Evolutionary conservation across 352 stramenopile species (phyloP).

Genomic region (Phytophthora sojae): DNA sequence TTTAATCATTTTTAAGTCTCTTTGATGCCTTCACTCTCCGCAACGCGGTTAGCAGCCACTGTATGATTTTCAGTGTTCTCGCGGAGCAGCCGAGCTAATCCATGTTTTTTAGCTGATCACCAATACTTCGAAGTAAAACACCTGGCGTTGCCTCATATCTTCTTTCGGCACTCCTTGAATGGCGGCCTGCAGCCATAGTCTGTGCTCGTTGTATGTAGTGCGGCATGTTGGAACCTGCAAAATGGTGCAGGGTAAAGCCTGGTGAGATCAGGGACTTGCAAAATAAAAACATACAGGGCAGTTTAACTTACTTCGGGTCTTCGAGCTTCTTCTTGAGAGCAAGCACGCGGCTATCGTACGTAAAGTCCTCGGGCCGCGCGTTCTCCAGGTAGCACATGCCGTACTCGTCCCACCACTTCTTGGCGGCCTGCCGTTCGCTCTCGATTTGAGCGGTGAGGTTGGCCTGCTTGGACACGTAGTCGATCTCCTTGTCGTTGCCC

Average conservation of each 20-base stretch:
- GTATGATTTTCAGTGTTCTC: no score
- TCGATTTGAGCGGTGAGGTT: conserved; percentile 87
- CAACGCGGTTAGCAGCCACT: no score
- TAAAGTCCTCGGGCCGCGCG: conserved; percentile 82
- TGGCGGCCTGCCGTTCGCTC: conserved; percentile 77
- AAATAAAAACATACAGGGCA: background rate
- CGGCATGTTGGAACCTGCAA: conserved; percentile 60
- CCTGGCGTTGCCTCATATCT: background rate
- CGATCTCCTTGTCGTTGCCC: conserved; percentile 71
- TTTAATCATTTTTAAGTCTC: no score
- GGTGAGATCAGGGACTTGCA: background rate
- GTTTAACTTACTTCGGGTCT: conserved; percentile 55
- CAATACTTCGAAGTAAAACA: no score
- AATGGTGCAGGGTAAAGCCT: background rate
- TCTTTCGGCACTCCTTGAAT: conserved; percentile 80
- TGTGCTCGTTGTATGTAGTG: conserved; percentile 61
- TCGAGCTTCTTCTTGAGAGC: conserved; percentile 71
- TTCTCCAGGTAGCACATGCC: conserved; percentile 83
- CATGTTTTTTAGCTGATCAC: no score
- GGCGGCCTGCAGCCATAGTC: conserved; percentile 76
- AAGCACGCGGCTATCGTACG: conserved; percentile 83
- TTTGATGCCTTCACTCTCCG: no score
- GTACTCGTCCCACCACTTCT: conserved; percentile 87
- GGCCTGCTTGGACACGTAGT: conserved; percentile 87
- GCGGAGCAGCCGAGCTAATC: no score